Evolutionary conservation across 768 basidiomycete genomes (phyloP), one percentile per base, ranked within the genome.

Genomic region (Suillus cothurnatus): DNA sequence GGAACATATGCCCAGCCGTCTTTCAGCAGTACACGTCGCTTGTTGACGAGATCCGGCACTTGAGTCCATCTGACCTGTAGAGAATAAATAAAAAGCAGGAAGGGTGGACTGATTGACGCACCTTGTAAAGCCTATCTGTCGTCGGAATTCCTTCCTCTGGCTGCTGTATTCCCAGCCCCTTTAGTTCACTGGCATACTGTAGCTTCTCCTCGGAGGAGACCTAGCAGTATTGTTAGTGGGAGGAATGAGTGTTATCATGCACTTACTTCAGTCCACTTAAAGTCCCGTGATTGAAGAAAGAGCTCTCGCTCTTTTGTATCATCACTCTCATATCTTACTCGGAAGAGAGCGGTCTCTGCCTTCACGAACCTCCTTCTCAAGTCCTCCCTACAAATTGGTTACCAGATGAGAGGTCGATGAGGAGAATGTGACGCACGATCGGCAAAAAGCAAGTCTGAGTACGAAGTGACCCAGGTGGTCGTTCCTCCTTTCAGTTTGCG

Each of bases 391-490:
- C 31, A 69, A 26, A 31, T 17, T 49, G 34, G 43, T 39, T 31
- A 28, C 32, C 31, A 47, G 50, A 8, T 8, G 53, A 15, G 45
- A 32, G 23, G 17, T 26, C 6, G 19, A 60, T 15, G 15, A 39
- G 62, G 23, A 36, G 52, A 39, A 41, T 32, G 31, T 39, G 36
- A 88, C 95, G 74, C 78, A 99, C 96, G 95, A 94, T 64, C 94
- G 88, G 79, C 96, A 97, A 78, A 99, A 99, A 7, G 97, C 96
- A 47, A 99, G 82, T 59, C 97, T 81, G 67, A 99, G 80, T 14
- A 99, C 93, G 76, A 95, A 99, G 78, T 99, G 97, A 12, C 95
- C 89, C 15, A 97, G 81, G 71, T 94, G 90, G 75, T 99, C 97
- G 67, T 84, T 89, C 72, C 84, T 83, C 65, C 97, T 82, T 74